These are phyloP conservation scores for Turnera subulata DNA, from an alignment of 345 rosid species.

Conservation along the genomic window DNA sequence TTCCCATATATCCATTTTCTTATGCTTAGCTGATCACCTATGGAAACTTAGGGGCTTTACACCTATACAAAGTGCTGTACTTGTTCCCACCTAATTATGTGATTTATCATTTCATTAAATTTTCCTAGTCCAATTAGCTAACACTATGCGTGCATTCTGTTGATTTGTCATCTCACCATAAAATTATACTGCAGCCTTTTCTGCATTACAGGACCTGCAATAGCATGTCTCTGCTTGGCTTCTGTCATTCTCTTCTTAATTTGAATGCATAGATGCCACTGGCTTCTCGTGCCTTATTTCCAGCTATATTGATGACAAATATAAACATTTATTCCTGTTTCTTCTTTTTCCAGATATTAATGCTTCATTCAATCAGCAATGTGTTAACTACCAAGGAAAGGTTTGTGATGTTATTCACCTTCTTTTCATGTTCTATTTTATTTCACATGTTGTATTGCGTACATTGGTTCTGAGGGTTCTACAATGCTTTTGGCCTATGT, in stretches of 20 bases:
- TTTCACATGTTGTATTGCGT: too few species aligned
- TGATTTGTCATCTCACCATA: background rate
- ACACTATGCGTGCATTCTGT: background rate
- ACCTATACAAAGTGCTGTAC: too few species aligned
- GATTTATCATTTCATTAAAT: too few species aligned
- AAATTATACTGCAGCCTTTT: background rate
- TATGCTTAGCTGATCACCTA: background rate
- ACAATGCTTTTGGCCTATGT: conserved; percentile 1
- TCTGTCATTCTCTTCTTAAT: background rate
- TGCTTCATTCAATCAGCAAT: conserved; percentile 62
- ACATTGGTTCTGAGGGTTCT: too few species aligned
- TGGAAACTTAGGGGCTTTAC: too few species aligned
- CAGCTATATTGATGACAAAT: background rate
- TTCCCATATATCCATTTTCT: background rate
- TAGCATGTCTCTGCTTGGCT: background rate
- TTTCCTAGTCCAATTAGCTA: too few species aligned
- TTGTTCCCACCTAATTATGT: too few species aligned
- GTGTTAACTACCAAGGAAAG: conserved; percentile 78
- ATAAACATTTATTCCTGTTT: conserved; percentile 9
- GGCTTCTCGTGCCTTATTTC: background rate
- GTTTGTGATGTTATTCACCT: conserved; percentile 31
- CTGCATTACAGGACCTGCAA: background rate
- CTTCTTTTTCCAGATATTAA: conserved; percentile 61
- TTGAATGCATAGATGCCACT: background rate
- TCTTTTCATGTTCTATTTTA: conserved; percentile 7